Evolutionary conservation across 441 rosid genomes (phyloP).

Genomic region (Melastoma candidum): DNA sequence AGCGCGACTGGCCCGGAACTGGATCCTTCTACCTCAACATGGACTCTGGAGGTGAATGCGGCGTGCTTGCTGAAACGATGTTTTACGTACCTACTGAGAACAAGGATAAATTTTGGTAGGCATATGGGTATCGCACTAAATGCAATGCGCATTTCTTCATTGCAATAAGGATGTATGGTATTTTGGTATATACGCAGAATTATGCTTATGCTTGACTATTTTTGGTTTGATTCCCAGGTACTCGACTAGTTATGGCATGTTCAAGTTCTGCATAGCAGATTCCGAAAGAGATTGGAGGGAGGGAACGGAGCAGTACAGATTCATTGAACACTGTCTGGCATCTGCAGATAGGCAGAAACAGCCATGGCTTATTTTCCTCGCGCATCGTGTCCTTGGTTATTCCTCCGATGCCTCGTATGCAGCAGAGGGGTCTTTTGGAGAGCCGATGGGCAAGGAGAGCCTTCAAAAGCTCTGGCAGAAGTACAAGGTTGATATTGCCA

Average conservation of each 20-base stretch:
- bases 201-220: neutral
- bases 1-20: constrained; percentile 82
- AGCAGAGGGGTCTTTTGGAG: constrained; percentile 53
- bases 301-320: constrained; percentile 71
- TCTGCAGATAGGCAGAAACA: constrained; percentile 67
- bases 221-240: constrained; percentile 35
- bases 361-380: constrained; percentile 85
- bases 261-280: constrained; percentile 73
- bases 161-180: neutral
- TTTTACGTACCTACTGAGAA: constrained; percentile 70
- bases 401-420: constrained; percentile 54
- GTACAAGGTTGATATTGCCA: constrained; percentile 73
- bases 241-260: constrained; percentile 79
- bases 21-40: constrained; percentile 58
- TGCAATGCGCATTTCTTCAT: neutral
- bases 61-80: constrained; percentile 80
- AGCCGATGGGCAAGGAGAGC: constrained; percentile 79
- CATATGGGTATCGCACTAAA: neutral
- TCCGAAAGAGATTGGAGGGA: constrained; percentile 89
- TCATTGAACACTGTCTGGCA: constrained; percentile 66
- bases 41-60: constrained; percentile 93
- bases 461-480: constrained; percentile 87
- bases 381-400: constrained; percentile 80
- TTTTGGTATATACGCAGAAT: too few relatives aligned
- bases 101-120: constrained; percentile 69